Conservation (phyloP, 257 asterid species). For the Solanum infundibuliforme region DNA sequence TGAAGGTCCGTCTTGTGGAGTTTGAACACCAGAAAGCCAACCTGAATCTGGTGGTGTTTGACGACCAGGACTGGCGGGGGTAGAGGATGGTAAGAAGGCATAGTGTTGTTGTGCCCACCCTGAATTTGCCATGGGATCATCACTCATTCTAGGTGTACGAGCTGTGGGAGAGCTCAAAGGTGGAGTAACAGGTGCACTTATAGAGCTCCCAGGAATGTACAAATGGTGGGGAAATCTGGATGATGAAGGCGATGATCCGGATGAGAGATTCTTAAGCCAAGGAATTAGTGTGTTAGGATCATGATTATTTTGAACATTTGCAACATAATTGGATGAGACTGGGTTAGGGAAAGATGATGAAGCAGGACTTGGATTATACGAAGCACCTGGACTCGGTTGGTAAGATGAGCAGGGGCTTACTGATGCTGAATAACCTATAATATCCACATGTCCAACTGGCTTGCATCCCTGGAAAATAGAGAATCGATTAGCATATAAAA, state of each 20-base stretch:
- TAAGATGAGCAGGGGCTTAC: conserved; percentile 72
- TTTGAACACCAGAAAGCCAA: conserved; percentile 93
- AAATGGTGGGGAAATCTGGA: conserved; percentile 70
- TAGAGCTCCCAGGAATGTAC: conserved; percentile 74
- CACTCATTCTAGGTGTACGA: conserved; percentile 64
- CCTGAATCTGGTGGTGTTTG: conserved; percentile 86
- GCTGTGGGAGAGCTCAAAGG: conserved; percentile 93
- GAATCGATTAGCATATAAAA: not conserved
- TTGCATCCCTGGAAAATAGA: conserved; percentile 66
- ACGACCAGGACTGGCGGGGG: conserved; percentile 72
- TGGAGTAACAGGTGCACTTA: conserved; percentile 96
- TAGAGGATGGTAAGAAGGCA: conserved; percentile 70
- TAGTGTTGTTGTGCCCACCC: conserved; percentile 55
- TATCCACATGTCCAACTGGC: conserved; percentile 58
- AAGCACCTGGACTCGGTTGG: conserved; percentile 79
- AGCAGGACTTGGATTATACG: conserved; percentile 81
- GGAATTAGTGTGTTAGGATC: conserved; percentile 89
- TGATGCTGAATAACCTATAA: conserved; percentile 50
- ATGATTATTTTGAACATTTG: conserved; percentile 29
- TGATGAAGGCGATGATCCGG: conserved; percentile 49
- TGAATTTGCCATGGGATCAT: conserved; percentile 35
- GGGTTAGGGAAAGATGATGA: conserved; percentile 86
- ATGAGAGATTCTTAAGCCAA: conserved; percentile 90
- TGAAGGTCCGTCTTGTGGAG: conserved; percentile 76
- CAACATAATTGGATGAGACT: conserved; percentile 37